phyloP scores from a whole-genome alignment of 2,329 filamentous ascomycete species.

The Pseudocercospora ulei region DNA sequence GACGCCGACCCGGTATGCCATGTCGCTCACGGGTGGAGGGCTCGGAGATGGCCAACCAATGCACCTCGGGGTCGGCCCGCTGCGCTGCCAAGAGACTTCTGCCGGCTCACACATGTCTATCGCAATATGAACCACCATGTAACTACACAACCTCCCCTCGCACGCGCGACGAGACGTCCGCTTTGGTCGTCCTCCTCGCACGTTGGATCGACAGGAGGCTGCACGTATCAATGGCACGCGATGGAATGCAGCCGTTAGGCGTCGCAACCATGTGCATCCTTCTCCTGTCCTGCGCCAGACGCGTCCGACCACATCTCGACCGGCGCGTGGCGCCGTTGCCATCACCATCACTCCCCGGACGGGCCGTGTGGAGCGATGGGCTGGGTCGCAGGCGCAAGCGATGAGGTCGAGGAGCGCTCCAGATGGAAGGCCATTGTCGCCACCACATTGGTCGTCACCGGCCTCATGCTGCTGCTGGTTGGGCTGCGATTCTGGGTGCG shows the following conservation, averaged over 20 bases:
- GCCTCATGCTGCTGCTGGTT: slow-evolving; percentile 13
- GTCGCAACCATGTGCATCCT: slow-evolving; percentile 3
- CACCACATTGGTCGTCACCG: slow-evolving; percentile 13
- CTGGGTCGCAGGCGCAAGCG: slow-evolving; percentile 14
- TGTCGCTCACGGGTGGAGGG: no score
- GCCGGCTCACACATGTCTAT: no score
- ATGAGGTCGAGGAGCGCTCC: slow-evolving; percentile 14
- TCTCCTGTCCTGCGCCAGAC: background rate
- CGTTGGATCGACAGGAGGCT: no score
- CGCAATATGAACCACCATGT: no score
- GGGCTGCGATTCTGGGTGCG: slow-evolving; percentile 16
- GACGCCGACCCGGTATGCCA: no score
- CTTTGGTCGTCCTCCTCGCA: no score
- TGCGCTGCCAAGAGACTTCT: no score
- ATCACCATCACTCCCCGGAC: background rate
- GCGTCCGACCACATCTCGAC: background rate
- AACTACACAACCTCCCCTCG: no score
- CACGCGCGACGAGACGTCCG: no score
- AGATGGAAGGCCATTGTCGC: slow-evolving; percentile 16
- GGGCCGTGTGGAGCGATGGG: slow-evolving; percentile 10
- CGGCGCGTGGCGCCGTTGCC: background rate
- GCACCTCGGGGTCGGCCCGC: no score
- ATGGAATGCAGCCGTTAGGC: slow-evolving; percentile 1
- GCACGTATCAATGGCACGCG: background rate
- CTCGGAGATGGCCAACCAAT: no score